Base-by-base conservation (phyloP, 2,329 filamentous ascomycete species). In the Raffaelea deltoideospora region DNA sequence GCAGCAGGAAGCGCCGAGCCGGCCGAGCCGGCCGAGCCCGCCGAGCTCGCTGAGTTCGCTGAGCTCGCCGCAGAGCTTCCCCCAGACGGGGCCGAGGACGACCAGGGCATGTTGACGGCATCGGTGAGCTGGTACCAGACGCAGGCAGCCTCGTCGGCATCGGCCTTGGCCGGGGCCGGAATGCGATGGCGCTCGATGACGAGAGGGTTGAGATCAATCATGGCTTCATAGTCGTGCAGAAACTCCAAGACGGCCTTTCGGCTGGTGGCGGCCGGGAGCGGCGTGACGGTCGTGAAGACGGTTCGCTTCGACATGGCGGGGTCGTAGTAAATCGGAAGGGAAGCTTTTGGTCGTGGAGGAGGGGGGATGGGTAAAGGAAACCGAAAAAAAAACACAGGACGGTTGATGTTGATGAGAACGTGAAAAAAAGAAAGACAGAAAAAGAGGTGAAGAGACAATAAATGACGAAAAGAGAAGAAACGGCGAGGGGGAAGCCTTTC, bases 121-220 rank as follows among this genome's bases (percentile, higher is more conserved):
- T 93, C 84, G 35, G 78, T 84, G 47, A 87, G 60, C 34, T 72
- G 70, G 58, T 87, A 92, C 86, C 86, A 94, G 15, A 62, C 62
- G 46, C 76, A 80, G 43, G 72, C 62, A 41, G 66, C 71, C 59
- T 93, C 85, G 47, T 90, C 82, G 14, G 72, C 60, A 0, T 71
- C 63, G 11, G 79, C 76, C 50, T 76, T 69, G 19, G 65, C 50
- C 0, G 84, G 83, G 2, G 82, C 67, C 33, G 70, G 65, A 55
- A 83, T 83, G 23, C 65, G 65, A 46, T 76, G 69, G 39, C 82
- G 71, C 42, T 80, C 75, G 43, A 79, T 73, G 38, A 93, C 79
- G 33, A 92, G 66, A 2, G 85, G 85, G 55, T 92, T 93, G 39
- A 93, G 64, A 51, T 88, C 79, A 50, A 93, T 92, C 78, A 94